Base-by-base conservation (phyloP, 257 asterid genomes). In the Verbascum thapsus region DNA sequence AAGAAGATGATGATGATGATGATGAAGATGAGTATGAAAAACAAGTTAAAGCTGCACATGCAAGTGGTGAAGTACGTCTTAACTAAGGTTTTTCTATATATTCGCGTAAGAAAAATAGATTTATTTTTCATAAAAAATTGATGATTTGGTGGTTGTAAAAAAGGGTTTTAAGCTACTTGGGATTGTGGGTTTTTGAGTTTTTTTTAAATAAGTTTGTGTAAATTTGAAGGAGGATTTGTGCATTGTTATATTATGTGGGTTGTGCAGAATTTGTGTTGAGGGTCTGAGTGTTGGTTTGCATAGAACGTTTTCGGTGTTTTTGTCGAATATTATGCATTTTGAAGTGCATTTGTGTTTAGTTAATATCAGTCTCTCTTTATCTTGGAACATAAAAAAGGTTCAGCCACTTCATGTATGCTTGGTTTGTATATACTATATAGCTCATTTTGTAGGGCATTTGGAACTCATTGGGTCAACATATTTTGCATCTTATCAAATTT, bases 1-100 rank as follows among this genome's bases (percentile, higher is more conserved):
- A 55, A 13, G 87, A 74, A 11, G 86, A 79, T 0, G 82, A 83
- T 0, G 89, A 74, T n/a, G n/a, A n/a, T n/a, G n/a, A n/a, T n/a
- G n/a, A n/a, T n/a, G n/a, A n/a, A n/a, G n/a, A n/a, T 0, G 96
- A 88, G 61, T 88, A 85, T 48, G 96, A 88, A 4, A 85, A 83
- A 73, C 88, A 74, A 74, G 95, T 88, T 57, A 88, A 83, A 66
- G 86, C 82, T 20, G 95, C 83, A 53, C 95, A 88, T 53, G 95
- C 86, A 47, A 85, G 87, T 45, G 94, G 94, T 45, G 91, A 81
- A 68, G 80, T 85, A 26, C 85, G 62, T 10, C 75, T 83, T 68
- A 61, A 81, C 61, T 84, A 52, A 81, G n/a, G n/a, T n/a, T n/a
- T n/a, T n/a, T n/a, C n/a, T n/a, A n/a, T n/a, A n/a, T n/a, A n/a